phyloP scores from a whole-genome alignment of 2,329 filamentous ascomycete species.

The Colletotrichum lindemuthianum region DNA sequence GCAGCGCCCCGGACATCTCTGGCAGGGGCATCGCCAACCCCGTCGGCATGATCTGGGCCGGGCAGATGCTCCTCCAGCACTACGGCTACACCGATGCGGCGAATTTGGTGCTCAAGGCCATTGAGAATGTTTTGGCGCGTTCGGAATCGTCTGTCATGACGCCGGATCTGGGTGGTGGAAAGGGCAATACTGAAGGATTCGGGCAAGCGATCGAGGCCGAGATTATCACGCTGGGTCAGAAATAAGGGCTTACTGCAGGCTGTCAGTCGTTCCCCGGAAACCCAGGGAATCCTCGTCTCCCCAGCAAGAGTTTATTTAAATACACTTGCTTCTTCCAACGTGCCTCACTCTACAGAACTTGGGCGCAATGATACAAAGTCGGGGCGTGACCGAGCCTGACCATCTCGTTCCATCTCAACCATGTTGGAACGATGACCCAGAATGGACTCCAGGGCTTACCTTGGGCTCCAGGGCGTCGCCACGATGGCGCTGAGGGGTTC shows the following conservation, averaged over 20 bases:
- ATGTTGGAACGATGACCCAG: too few species aligned
- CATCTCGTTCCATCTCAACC: too few species aligned
- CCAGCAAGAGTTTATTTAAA: too few species aligned
- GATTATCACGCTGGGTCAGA: slow-evolving; percentile 31
- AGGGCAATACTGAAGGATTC: slow-evolving; percentile 40
- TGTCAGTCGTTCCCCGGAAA: not conserved
- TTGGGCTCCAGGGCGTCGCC: not conserved
- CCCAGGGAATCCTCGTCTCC: too few species aligned
- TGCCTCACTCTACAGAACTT: too few species aligned
- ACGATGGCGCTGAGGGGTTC: not conserved
- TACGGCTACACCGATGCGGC: slow-evolving; percentile 48
- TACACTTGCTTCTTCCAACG: too few species aligned
- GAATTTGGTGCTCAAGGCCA: slow-evolving; percentile 66
- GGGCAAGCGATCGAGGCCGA: slow-evolving; percentile 39
- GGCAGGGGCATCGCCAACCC: slow-evolving; percentile 79
- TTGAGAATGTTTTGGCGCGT: slow-evolving; percentile 71
- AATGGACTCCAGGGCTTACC: not conserved
- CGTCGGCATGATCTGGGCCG: slow-evolving; percentile 75
- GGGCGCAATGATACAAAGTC: too few species aligned
- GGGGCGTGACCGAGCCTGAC: too few species aligned
- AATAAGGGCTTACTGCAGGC: not conserved
- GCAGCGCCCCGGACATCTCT: slow-evolving; percentile 77
- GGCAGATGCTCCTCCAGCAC: slow-evolving; percentile 81
- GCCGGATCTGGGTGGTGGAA: slow-evolving; percentile 45
- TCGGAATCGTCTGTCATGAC: slow-evolving; percentile 44